Evolutionary conservation across 2,329 filamentous ascomycete genomes (phyloP).

Genomic region (Pseudopithomyces chartarum): DNA sequence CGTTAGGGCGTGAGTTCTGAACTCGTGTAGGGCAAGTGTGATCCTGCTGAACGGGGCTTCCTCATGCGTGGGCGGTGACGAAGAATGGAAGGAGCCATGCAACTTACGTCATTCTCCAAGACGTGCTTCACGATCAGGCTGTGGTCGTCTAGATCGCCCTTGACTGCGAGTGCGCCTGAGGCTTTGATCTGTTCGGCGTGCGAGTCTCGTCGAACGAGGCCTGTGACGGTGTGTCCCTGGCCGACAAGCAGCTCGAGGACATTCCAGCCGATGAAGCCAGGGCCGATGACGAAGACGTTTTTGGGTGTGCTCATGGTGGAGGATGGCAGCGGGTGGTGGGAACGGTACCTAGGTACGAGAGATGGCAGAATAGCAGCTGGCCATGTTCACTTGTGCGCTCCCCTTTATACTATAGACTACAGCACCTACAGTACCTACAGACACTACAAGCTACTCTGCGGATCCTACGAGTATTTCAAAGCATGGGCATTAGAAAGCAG

Average conservation of each 20-base stretch:
- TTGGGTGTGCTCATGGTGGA: slow-evolving; percentile 8
- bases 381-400: too few relatives aligned
- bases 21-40: neutral
- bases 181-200: slow-evolving; percentile 44
- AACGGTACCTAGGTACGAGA: too few relatives aligned
- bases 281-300: slow-evolving; percentile 51
- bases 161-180: slow-evolving; percentile 45
- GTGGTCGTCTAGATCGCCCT: slow-evolving; percentile 50
- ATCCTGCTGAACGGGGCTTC: neutral
- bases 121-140: slow-evolving; percentile 47
- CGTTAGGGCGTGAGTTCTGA: neutral
- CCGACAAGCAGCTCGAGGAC: slow-evolving; percentile 51
- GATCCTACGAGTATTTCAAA: neutral
- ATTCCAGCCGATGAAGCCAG: slow-evolving; percentile 56
- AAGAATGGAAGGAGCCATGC: neutral
- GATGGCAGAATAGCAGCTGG: too few relatives aligned
- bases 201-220: slow-evolving; percentile 48
- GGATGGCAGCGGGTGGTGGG: neutral
- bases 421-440: too few relatives aligned
- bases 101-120: slow-evolving; percentile 40
- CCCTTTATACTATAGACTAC: too few relatives aligned
- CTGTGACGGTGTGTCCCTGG: slow-evolving; percentile 51
- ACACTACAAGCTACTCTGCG: too few relatives aligned
- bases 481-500: neutral
- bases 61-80: neutral